phyloP scores from a whole-genome alignment of 495 filamentous ascomycete species.

The Aspergillus nidulans region DNA sequence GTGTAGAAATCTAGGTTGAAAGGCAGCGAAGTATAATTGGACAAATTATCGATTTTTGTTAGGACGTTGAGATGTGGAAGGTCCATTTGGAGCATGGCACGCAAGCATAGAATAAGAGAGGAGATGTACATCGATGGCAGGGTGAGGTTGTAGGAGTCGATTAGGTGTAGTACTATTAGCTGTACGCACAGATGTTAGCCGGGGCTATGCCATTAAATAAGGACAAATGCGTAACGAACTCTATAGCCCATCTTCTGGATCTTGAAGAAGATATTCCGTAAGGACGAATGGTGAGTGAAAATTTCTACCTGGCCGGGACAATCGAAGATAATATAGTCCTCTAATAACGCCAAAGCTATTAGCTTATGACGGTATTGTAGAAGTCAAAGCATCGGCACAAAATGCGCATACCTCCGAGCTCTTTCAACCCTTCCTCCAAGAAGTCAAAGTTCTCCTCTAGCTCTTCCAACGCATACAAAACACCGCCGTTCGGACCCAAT shows the following conservation, averaged over 20 bases:
- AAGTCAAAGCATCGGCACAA: conserved; percentile 7
- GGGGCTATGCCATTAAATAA: neutral
- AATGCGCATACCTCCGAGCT: conserved; percentile 52
- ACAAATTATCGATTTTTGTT: conserved; percentile 92
- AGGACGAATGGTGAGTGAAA: conserved; percentile 86
- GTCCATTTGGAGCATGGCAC: conserved; percentile 97
- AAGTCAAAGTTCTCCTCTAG: conserved; percentile 89
- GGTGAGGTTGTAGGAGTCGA: conserved; percentile 87
- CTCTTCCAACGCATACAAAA: conserved; percentile 92
- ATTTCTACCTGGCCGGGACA: conserved; percentile 96
- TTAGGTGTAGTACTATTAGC: conserved; percentile 86
- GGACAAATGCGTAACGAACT: conserved; percentile 47
- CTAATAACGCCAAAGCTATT: conserved; percentile 34
- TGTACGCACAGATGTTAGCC: conserved; percentile 33
- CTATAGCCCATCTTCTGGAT: conserved; percentile 90
- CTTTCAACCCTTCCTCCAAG: conserved; percentile 73
- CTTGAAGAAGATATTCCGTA: conserved; percentile 85
- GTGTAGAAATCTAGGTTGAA: conserved; percentile 97
- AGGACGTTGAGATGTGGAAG: conserved; percentile 92
- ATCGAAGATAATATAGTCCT: conserved; percentile 93
- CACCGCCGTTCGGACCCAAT: conserved; percentile 86
- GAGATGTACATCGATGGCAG: conserved; percentile 93
- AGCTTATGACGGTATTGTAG: neutral
- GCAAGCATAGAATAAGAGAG: conserved; percentile 82
- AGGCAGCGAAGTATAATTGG: conserved; percentile 71